These are phyloP conservation scores for Diaporthe capsici DNA, from an alignment of 2,329 filamentous ascomycete species.

Conservation along the genomic window DNA sequence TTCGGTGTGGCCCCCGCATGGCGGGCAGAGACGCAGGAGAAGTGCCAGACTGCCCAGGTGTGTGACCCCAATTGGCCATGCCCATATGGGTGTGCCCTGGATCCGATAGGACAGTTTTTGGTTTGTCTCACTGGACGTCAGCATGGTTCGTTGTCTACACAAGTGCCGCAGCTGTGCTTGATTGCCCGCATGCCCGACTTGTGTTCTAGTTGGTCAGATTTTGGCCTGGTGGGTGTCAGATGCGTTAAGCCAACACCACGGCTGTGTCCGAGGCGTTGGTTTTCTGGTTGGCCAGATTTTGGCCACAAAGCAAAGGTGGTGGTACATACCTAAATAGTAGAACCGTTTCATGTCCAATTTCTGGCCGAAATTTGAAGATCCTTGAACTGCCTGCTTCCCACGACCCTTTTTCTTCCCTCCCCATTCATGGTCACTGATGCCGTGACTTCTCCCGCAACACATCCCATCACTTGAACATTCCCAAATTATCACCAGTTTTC, in stretches of 20 bases:
- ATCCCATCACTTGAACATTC: too few relatives aligned
- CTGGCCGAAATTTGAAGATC: neutral
- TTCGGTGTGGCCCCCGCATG: too few relatives aligned
- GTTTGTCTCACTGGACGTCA: neutral
- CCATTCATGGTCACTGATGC: too few relatives aligned
- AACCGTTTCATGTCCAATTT: too few relatives aligned
- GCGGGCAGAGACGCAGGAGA: too few relatives aligned
- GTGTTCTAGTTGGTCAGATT: neutral
- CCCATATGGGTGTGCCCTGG: neutral
- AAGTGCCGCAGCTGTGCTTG: neutral
- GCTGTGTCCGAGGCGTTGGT: neutral
- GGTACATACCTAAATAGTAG: too few relatives aligned
- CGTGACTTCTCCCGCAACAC: neutral
- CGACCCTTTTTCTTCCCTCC: neutral
- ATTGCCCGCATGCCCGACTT: neutral
- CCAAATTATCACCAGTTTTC: neutral
- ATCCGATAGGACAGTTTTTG: neutral
- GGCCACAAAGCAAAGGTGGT: neutral
- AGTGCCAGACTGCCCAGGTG: too few relatives aligned
- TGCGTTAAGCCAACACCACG: neutral
- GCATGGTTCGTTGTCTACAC: neutral
- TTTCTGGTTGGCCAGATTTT: conserved; percentile 16
- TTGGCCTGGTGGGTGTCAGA: neutral
- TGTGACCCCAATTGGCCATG: neutral
- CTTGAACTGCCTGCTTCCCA: neutral